phyloP scores from a whole-genome alignment of 2,329 filamentous ascomycete genomes.

The Massarina eburnea region DNA sequence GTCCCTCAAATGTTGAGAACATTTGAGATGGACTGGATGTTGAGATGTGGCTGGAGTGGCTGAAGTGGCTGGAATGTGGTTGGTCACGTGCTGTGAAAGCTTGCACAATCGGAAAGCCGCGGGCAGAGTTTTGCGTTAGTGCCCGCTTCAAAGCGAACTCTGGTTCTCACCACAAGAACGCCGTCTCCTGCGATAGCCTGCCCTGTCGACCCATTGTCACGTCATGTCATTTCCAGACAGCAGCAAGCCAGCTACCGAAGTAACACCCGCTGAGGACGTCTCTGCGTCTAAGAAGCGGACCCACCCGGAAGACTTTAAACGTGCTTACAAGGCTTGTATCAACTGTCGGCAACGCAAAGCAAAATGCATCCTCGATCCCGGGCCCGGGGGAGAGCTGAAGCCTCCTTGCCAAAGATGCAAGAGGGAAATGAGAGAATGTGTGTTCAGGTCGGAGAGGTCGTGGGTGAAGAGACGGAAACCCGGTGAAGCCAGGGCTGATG shows the following conservation, averaged over 20 bases:
- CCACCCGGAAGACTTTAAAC: conserved; percentile 50
- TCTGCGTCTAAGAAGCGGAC: conserved; percentile 29
- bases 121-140: conserved; percentile 1
- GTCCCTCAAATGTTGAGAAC: no score
- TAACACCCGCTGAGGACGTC: neutral
- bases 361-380: conserved; percentile 52
- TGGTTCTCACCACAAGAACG: neutral
- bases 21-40: neutral
- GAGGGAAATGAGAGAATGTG: conserved; percentile 53
- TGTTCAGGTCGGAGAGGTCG: conserved; percentile 46
- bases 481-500: conserved; percentile 29
- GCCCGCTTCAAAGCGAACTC: conserved; percentile 7
- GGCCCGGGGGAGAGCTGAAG: conserved; percentile 42
- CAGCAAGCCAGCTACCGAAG: conserved; percentile 1
- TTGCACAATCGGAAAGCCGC: conserved; percentile 4
- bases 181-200: conserved; percentile 14
- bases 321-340: conserved; percentile 58
- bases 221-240: conserved; percentile 7
- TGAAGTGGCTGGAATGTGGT: no score
- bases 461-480: conserved; percentile 43
- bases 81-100: conserved; percentile 1
- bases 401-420: conserved; percentile 53
- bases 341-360: conserved; percentile 56
- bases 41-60: neutral
- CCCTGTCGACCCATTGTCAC: conserved; percentile 7